Percentiles rank a stretch among this genome's conserved stretches.
These are phyloP conservation scores for Suhomyces wounanorum DNA, from an alignment of 1,139 yeast species.

Conservation along the genomic window DNA sequence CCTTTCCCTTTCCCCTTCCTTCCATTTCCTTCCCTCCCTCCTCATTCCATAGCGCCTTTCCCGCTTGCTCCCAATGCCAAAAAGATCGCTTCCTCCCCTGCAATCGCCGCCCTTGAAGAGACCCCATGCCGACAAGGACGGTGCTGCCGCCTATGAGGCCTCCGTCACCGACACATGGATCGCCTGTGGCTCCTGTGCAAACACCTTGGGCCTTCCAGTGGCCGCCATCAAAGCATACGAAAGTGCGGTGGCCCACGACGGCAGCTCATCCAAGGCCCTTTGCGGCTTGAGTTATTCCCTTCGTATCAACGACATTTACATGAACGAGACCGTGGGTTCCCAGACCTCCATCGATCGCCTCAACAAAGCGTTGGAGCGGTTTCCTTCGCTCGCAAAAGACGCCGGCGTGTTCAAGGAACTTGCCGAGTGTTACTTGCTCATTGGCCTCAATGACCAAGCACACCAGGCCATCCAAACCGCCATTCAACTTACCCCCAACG, in stretches of 20 bases:
- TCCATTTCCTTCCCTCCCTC: background rate
- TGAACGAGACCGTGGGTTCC: conserved; percentile 42
- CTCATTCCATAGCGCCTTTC: background rate
- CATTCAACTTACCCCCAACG: conserved; percentile 41
- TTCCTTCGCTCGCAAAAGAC: conserved; percentile 35
- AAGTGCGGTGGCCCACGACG: conserved; percentile 46
- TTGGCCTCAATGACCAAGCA: conserved; percentile 53
- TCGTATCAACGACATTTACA: conserved; percentile 37
- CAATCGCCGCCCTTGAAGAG: conserved; percentile 13
- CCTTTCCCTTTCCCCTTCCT: background rate
- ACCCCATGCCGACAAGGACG: conserved; percentile 11
- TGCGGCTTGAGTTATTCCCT: conserved; percentile 45
- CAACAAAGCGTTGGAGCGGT: conserved; percentile 37
- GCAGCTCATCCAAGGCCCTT: conserved; percentile 43
- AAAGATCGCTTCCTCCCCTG: conserved; percentile 12
- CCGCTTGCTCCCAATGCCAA: conserved; percentile 11
- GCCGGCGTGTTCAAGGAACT: conserved; percentile 47
- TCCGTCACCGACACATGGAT: conserved; percentile 50
- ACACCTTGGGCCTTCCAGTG: conserved; percentile 40
- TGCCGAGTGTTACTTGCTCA: conserved; percentile 49
- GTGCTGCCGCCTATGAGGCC: conserved; percentile 19
- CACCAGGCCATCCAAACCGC: conserved; percentile 51
- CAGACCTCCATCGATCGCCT: conserved; percentile 47
- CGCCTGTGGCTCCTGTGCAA: conserved; percentile 53
- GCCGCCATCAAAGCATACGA: conserved; percentile 51